Evolutionary conservation across 371 early-diverging fungal genomes (phyloP).

Genomic region (Coemansia sp.): DNA sequence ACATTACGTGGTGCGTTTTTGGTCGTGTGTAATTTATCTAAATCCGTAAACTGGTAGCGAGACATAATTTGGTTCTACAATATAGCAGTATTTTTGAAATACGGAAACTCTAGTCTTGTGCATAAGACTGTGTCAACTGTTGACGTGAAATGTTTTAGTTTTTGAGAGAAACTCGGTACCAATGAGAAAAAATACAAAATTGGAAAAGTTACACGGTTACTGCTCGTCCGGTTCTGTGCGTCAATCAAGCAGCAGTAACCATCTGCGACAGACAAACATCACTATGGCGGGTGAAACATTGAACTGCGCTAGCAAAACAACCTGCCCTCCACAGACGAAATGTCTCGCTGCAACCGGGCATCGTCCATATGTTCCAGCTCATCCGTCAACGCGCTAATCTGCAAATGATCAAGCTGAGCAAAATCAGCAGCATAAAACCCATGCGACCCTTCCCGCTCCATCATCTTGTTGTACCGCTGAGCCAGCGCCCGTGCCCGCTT

Average conservation of each 20-base stretch:
- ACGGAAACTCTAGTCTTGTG: neutral
- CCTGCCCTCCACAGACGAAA: conserved; percentile 16
- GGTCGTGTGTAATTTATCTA: neutral
- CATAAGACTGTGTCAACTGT: neutral
- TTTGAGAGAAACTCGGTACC: neutral
- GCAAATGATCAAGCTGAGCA: conserved; percentile 28
- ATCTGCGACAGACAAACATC: neutral
- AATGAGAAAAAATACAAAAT: neutral
- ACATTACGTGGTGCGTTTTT: neutral
- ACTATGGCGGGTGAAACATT: neutral
- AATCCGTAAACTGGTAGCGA: conserved; percentile 1
- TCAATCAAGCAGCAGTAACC: neutral
- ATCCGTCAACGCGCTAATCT: conserved; percentile 1
- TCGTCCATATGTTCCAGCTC: conserved; percentile 27
- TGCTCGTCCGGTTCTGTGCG: neutral
- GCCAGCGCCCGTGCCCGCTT: conserved; percentile 9
- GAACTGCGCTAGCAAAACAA: neutral
- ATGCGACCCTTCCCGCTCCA: conserved; percentile 22
- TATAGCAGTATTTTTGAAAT: neutral
- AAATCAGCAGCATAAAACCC: conserved; percentile 15
- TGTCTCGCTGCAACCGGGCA: conserved; percentile 30
- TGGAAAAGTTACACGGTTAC: conserved; percentile 1
- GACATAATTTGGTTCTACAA: neutral
- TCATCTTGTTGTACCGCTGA: conserved; percentile 15
- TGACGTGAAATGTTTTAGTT: neutral